Conservation (phyloP, 225 moss, liverwort and hornwort species). For the Polytrichum commune region DNA sequence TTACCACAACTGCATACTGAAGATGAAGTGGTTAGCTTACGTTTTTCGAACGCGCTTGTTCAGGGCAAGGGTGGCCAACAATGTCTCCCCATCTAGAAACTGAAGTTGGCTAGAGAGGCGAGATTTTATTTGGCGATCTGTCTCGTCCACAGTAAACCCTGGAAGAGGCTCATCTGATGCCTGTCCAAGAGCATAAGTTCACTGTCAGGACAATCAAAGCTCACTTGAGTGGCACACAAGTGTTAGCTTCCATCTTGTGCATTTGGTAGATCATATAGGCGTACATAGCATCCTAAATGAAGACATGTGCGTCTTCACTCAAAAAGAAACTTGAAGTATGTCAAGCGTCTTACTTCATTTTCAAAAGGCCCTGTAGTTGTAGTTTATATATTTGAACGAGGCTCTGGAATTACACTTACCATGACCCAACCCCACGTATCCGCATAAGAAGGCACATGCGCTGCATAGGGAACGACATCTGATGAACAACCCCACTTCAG, state of each 20-base stretch:
- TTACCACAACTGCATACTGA: background rate
- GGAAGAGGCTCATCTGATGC: slow-evolving; percentile 82
- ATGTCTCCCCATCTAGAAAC: slow-evolving; percentile 74
- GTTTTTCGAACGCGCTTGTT: slow-evolving; percentile 78
- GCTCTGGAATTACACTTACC: slow-evolving; percentile 30
- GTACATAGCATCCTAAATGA: no score
- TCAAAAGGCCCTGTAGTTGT: no score
- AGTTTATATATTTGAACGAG: no score
- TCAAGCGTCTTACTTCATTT: no score
- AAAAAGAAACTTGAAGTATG: no score
- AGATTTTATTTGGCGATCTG: slow-evolving; percentile 60
- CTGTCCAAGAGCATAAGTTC: slow-evolving; percentile 18
- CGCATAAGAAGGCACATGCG: slow-evolving; percentile 92
- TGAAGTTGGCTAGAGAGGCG: slow-evolving; percentile 62
- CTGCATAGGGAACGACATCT: slow-evolving; percentile 90
- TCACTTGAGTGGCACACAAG: no score
- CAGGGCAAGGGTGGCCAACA: slow-evolving; percentile 61
- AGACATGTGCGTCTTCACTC: no score
- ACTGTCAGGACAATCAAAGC: no score
- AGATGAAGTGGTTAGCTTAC: slow-evolving; percentile 20
- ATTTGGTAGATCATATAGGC: no score
- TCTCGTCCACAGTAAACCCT: slow-evolving; percentile 54
- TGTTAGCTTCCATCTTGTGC: no score
- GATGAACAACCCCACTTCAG: slow-evolving; percentile 3
- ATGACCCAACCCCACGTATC: slow-evolving; percentile 97